Percentiles rank a stretch among this genome's conserved stretches.
Evolutionary conservation across 768 basidiomycete species (phyloP).

Genomic region (Lactarius tabidus): DNA sequence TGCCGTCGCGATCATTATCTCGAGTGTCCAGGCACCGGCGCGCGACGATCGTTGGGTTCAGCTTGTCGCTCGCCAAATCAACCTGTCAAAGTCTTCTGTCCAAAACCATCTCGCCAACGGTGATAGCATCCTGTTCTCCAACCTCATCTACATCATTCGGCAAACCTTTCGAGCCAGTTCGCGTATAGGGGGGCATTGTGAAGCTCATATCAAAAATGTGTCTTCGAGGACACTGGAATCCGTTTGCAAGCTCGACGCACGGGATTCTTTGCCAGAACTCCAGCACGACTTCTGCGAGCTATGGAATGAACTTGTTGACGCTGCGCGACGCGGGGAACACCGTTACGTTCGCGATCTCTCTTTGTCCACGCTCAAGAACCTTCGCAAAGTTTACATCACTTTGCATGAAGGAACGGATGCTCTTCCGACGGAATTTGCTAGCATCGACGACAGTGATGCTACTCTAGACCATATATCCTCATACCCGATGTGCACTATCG

Average conservation of each 20-base stretch:
- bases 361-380: not conserved
- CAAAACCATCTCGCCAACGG: not conserved
- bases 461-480: not conserved
- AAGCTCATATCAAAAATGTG: not conserved
- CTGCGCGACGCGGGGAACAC: not conserved
- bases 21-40: not conserved
- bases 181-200: not conserved
- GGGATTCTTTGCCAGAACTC: not conserved
- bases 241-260: not conserved
- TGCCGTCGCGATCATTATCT: not conserved
- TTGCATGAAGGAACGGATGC: not conserved
- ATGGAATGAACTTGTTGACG: conserved; percentile 1
- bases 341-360: not conserved
- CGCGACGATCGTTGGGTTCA: not conserved
- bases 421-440: not conserved
- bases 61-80: not conserved
- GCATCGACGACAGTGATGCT: not conserved
- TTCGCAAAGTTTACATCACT: conserved; percentile 5
- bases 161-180: not conserved
- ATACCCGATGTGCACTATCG: not conserved
- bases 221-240: conserved; percentile 1
- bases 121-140: not conserved
- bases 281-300: conserved; percentile 6
- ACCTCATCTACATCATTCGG: not conserved
- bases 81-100: not conserved